phyloP scores from a whole-genome alignment of 768 basidiomycete species.

The Dacryopinax primogenitus region DNA sequence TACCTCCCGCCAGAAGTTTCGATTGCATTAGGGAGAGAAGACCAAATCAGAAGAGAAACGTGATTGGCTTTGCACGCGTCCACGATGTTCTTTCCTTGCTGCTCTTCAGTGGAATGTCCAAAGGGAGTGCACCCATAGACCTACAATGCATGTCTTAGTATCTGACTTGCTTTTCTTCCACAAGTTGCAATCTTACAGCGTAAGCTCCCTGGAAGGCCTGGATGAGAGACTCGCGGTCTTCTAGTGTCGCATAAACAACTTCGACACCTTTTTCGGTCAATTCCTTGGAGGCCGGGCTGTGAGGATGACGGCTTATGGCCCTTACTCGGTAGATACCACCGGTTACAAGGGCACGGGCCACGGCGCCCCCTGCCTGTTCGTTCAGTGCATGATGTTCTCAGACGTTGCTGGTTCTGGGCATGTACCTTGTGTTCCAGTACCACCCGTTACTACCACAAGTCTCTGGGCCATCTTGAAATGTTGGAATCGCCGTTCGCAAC shows the following conservation, averaged over 20 bases:
- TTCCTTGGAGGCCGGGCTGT: background rate
- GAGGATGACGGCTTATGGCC: background rate
- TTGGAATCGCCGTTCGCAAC: background rate
- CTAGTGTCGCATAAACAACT: background rate
- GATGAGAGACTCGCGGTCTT: background rate
- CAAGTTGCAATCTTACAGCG: background rate
- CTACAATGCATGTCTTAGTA: background rate
- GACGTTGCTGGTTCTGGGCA: too few species aligned
- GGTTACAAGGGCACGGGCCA: background rate
- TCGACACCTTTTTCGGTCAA: background rate
- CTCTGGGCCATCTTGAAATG: background rate
- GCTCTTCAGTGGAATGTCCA: background rate
- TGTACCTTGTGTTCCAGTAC: background rate
- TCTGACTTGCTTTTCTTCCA: background rate
- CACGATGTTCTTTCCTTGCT: slow-evolving; percentile 3
- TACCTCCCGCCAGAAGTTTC: background rate
- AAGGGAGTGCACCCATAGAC: background rate
- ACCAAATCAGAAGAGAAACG: background rate
- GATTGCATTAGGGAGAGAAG: background rate
- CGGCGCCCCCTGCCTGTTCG: background rate
- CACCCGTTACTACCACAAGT: background rate
- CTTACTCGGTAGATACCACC: background rate
- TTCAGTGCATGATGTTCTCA: too few species aligned
- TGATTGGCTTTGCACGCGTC: background rate
- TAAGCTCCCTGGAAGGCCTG: background rate